Evolutionary conservation across 768 basidiomycete species (phyloP), one percentile per base, ranked within the genome.

Genomic region (Amanita pseudoporphyria): DNA sequence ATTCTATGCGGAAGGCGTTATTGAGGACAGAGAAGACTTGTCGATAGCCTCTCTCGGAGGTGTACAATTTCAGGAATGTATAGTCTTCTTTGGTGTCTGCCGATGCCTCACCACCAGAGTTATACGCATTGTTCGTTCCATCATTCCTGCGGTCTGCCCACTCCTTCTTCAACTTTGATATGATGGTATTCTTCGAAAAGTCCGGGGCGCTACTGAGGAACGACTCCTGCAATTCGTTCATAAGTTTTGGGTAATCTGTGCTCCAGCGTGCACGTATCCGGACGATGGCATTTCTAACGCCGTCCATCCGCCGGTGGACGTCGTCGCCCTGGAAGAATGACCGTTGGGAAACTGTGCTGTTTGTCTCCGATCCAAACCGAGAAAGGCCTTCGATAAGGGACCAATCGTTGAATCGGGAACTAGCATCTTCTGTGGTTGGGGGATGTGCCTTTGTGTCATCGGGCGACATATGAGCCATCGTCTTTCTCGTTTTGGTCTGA

Each of bases 21-120:
- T 60, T 54, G 41, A 53, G 49, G 5, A 58, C 52, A 7, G 53
- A 54, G 53, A 60, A 59, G 43, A 60, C 43, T 18, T 53, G 52
- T 31, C 46, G 43, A 51, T 57, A 57, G 33, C 60, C 60, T 30
- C 44, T 52, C 26, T 48, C 45, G n/a, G 58, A 58, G 21, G 55
- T 53, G 36, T 60, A 60, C 21, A 59, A 41, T 41, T 47, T 51
- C 24, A 54, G 39, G 45, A 54, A 54, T 49, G 54, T 41, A 52
- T 56, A 51, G 50, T 54, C 50, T 6, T 54, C 56, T 10, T 6
- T 9, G 10, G 18, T 49, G n/a, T 31, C 30, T n/a, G 32, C 42
- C 5, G 28, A 31, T 33, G 13, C 16, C 28, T 32, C 31, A 12
- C 32, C 31, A 22, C 33, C 40, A 41, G 6, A 7, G 7, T 28